Evolutionary conservation across 148 eudicot species (phyloP).

Genomic region (Silene latifolia): DNA sequence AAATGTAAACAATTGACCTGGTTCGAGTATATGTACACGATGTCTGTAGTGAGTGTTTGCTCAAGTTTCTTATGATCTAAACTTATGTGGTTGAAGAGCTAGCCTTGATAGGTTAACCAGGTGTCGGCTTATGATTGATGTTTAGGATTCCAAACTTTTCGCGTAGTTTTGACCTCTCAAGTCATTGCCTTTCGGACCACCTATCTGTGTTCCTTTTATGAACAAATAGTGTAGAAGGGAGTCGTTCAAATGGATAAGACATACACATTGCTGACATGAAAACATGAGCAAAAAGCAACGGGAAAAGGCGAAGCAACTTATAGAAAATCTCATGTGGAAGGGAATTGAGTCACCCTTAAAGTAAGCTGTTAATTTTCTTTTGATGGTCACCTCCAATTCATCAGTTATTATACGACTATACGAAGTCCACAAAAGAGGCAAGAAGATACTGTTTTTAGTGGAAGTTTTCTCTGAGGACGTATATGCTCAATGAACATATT

Average conservation of each 20-base stretch:
- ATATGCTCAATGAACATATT: neutral
- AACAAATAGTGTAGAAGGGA: constrained; percentile 51
- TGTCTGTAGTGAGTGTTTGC: too few species aligned
- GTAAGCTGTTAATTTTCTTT: neutral
- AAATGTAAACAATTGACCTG: too few species aligned
- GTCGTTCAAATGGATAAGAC: constrained; percentile 46
- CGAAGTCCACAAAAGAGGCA: neutral
- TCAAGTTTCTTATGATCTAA: too few species aligned
- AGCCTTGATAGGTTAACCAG: too few species aligned
- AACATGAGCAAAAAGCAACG: constrained; percentile 60
- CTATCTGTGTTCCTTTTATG: constrained; percentile 52
- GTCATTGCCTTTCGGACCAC: constrained; percentile 54
- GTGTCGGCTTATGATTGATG: too few species aligned
- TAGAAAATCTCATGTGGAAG: constrained; percentile 43
- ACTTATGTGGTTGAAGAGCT: too few species aligned
- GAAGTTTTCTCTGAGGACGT: neutral
- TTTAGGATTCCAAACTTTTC: too few species aligned
- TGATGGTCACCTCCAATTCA: neutral
- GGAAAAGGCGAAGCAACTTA: constrained; percentile 39
- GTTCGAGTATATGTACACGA: too few species aligned
- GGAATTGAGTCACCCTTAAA: constrained; percentile 22
- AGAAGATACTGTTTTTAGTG: neutral
- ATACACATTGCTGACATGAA: constrained; percentile 40
- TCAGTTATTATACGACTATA: too few species aligned
- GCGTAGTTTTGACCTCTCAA: constrained; percentile 51